These are phyloP conservation scores for Solanum dulcamara DNA, from an alignment of 257 asterid species.

Conservation along the genomic window DNA sequence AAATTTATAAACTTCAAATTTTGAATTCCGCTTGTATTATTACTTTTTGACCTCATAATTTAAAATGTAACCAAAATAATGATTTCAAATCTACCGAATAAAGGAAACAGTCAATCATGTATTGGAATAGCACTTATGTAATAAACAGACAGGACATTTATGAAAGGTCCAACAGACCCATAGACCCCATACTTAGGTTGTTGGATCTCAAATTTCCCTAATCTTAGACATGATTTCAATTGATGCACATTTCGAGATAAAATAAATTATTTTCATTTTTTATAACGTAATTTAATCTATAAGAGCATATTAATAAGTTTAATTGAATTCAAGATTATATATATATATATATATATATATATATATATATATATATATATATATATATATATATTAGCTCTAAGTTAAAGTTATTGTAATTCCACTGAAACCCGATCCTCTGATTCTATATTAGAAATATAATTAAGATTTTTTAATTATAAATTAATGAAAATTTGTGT, in stretches of 20 bases:
- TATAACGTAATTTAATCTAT: not conserved
- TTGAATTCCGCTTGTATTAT: not conserved
- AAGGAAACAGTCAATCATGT: not conserved
- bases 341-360: too few species aligned
- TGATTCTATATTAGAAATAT: not conserved
- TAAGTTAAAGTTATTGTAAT: not conserved
- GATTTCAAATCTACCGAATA: not conserved
- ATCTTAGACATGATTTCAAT: not conserved
- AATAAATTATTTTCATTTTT: not conserved
- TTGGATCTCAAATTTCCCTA: not conserved
- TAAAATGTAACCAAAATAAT: not conserved
- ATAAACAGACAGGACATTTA: not conserved
- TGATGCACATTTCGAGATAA: not conserved
- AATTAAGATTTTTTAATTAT: too few species aligned
- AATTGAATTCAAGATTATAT: not conserved
- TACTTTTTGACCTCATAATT: not conserved
- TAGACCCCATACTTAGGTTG: slow-evolving; percentile 1
- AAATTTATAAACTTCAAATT: not conserved
- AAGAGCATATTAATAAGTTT: not conserved
- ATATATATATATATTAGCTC: too few species aligned
- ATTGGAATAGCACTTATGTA: not conserved
- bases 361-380: too few species aligned
- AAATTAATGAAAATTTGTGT: not conserved
- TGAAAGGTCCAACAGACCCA: not conserved
- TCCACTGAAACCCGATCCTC: not conserved